Evolutionary conservation across 495 filamentous ascomycete genomes (phyloP).

Genomic region (Diplogelasinospora grovesii): DNA sequence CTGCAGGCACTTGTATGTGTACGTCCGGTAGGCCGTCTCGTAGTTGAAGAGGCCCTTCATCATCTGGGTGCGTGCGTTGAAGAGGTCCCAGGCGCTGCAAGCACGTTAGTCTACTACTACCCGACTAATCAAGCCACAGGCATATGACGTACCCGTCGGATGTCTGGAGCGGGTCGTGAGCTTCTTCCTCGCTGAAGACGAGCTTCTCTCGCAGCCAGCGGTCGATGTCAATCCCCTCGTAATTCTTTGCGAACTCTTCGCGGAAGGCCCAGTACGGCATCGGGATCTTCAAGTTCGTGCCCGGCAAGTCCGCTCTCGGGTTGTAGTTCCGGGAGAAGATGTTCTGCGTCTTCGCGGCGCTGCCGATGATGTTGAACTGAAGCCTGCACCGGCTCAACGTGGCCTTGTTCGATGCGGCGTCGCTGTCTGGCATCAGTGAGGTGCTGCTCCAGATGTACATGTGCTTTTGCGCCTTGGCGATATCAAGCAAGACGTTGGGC

Average conservation of each 20-base stretch:
- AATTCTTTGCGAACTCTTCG: too few species aligned
- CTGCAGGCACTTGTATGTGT: conserved; percentile 39
- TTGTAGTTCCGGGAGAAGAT: conserved; percentile 21
- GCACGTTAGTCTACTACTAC: not conserved
- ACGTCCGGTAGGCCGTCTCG: conserved; percentile 41
- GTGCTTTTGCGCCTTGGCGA: conserved; percentile 40
- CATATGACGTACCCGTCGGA: conserved; percentile 29
- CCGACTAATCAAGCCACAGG: too few species aligned
- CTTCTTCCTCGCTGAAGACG: conserved; percentile 42
- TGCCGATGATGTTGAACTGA: conserved; percentile 39
- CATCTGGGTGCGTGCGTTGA: conserved; percentile 50
- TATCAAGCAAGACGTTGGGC: conserved; percentile 40
- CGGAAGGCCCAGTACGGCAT: conserved; percentile 37
- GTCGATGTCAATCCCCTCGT: conserved; percentile 12
- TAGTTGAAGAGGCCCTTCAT: conserved; percentile 58
- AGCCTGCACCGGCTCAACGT: conserved; percentile 40
- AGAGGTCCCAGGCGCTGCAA: conserved; percentile 48
- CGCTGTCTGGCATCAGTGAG: conserved; percentile 18
- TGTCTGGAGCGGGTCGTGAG: conserved; percentile 32
- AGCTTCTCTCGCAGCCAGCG: conserved; percentile 44
- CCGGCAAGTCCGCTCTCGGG: conserved; percentile 13
- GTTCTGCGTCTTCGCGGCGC: conserved; percentile 14
- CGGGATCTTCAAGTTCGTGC: too few species aligned
- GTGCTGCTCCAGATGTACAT: conserved; percentile 49
- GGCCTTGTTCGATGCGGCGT: too few species aligned